Percentiles rank a stretch among this genome's conserved stretches.
Conservation (phyloP, 129 eudicot species). For the Heracleum sosnowskyi region DNA sequence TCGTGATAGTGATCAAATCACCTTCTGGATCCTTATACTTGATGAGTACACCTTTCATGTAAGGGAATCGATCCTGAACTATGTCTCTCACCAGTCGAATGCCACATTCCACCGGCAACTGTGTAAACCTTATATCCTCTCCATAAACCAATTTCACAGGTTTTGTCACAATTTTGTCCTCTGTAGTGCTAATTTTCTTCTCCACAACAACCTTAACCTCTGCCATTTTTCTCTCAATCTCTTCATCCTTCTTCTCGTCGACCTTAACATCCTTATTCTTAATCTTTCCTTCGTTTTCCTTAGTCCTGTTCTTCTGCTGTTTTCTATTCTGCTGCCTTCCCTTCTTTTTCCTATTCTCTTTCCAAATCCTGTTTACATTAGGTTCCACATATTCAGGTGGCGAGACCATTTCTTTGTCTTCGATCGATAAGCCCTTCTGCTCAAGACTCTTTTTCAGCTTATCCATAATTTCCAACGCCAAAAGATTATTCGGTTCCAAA, state of each 20-base stretch:
- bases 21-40: slow-evolving; percentile 91
- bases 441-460: slow-evolving; percentile 48
- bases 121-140: slow-evolving; percentile 88
- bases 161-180: slow-evolving; percentile 48
- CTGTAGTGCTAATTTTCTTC: slow-evolving; percentile 45
- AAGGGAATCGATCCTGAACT: slow-evolving; percentile 67
- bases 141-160: slow-evolving; percentile 73
- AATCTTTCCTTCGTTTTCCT: neutral
- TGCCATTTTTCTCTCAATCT: slow-evolving; percentile 26
- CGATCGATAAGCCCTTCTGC: slow-evolving; percentile 39
- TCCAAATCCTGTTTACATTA: slow-evolving; percentile 21
- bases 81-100: slow-evolving; percentile 64
- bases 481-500: slow-evolving; percentile 71
- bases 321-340: slow-evolving; percentile 25
- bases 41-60: slow-evolving; percentile 67
- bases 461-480: slow-evolving; percentile 55
- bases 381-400: slow-evolving; percentile 34
- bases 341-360: slow-evolving; percentile 40
- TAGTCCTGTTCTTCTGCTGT: slow-evolving; percentile 26
- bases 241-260: slow-evolving; percentile 15
- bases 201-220: slow-evolving; percentile 61
- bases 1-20: slow-evolving; percentile 78
- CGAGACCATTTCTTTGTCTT: slow-evolving; percentile 44
- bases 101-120: slow-evolving; percentile 56
- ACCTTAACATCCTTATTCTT: slow-evolving; percentile 30